These are phyloP conservation scores for Dacryopinax primogenitus DNA, from an alignment of 768 basidiomycete species.

Conservation along the genomic window DNA sequence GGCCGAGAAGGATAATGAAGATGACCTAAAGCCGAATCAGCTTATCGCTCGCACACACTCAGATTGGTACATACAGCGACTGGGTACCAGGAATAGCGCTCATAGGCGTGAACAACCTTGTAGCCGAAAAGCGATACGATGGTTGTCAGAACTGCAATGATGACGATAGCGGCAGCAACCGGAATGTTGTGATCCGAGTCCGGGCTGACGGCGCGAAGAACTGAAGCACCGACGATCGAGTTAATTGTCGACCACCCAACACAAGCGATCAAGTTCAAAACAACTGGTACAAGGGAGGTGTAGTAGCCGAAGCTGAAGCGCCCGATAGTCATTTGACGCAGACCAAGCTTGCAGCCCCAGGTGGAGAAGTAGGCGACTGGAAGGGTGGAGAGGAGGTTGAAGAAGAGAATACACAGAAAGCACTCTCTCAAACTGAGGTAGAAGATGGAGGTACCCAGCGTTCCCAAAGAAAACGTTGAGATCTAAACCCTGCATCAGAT, in stretches of 20 bases:
- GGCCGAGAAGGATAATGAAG: slow-evolving; percentile 23
- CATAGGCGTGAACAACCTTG: slow-evolving; percentile 32
- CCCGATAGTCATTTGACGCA: slow-evolving; percentile 35
- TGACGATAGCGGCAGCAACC: slow-evolving; percentile 32
- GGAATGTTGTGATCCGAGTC: slow-evolving; percentile 23
- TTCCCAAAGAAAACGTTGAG: slow-evolving; percentile 31
- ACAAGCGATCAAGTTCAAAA: slow-evolving; percentile 34
- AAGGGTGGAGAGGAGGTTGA: slow-evolving; percentile 28
- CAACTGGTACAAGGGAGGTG: slow-evolving; percentile 23
- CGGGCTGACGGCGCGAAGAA: slow-evolving; percentile 19
- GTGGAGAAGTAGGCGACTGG: slow-evolving; percentile 28
- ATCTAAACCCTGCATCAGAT: slow-evolving; percentile 14
- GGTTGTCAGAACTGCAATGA: slow-evolving; percentile 34
- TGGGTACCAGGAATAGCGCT: slow-evolving; percentile 34
- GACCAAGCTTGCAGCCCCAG: slow-evolving; percentile 32
- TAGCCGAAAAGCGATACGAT: slow-evolving; percentile 33
- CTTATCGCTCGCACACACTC: slow-evolving; percentile 14
- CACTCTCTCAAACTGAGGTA: slow-evolving; percentile 30
- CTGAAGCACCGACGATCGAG: slow-evolving; percentile 24
- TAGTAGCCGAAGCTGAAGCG: slow-evolving; percentile 33
- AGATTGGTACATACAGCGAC: slow-evolving; percentile 32
- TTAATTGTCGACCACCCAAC: slow-evolving; percentile 34
- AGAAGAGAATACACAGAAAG: slow-evolving; percentile 32
- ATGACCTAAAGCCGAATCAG: slow-evolving; percentile 15
- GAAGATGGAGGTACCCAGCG: slow-evolving; percentile 29